These are phyloP conservation scores for Pyrrhoderma lamaoense DNA, from an alignment of 1,284 basidiomycete genomes.

Conservation along the genomic window DNA sequence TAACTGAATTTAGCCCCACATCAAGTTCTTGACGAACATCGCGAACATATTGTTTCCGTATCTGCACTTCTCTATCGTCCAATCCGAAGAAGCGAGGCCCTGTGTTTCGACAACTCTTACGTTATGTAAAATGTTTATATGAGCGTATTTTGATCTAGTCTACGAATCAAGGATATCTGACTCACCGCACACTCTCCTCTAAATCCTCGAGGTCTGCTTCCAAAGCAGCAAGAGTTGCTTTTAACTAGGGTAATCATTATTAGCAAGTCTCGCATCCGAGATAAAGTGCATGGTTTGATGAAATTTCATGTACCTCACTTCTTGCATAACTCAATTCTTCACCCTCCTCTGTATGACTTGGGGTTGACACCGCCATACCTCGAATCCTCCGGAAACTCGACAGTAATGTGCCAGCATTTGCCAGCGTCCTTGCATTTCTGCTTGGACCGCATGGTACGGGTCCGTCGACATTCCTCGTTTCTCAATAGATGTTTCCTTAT, in stretches of 20 bases:
- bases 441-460: constrained; percentile 75
- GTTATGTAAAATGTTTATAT: no score
- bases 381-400: constrained; percentile 73
- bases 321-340: constrained; percentile 69
- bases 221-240: constrained; percentile 64
- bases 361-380: constrained; percentile 40
- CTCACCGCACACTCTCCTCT: constrained; percentile 79
- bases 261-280: background rate
- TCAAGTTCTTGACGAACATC: constrained; percentile 68
- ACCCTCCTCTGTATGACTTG: constrained; percentile 31
- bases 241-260: constrained; percentile 41
- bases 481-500: no score
- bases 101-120: constrained; percentile 75
- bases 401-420: constrained; percentile 59
- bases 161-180: constrained; percentile 13
- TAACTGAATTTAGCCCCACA: constrained; percentile 38
- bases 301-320: constrained; percentile 50
- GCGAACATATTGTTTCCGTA: constrained; percentile 66
- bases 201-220: constrained; percentile 84
- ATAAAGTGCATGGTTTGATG: constrained; percentile 1
- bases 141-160: background rate
- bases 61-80: constrained; percentile 62
- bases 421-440: constrained; percentile 67
- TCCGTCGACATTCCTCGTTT: constrained; percentile 49
- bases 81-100: constrained; percentile 82